phyloP scores from a whole-genome alignment of 1,284 basidiomycete species.

The Earliella scabrosa region DNA sequence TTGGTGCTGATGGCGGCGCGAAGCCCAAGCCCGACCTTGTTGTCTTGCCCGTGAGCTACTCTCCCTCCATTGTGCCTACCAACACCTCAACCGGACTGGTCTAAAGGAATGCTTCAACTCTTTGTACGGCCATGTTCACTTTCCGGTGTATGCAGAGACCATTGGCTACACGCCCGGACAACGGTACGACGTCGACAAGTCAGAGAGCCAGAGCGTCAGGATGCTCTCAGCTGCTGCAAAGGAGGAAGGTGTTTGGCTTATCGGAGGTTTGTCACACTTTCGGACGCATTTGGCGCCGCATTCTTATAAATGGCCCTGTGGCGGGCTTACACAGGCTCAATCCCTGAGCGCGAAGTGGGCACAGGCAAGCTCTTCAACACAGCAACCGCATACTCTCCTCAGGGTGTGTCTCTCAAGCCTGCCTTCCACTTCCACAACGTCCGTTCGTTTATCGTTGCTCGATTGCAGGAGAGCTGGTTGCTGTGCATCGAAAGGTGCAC shows the following conservation, averaged over 20 bases:
- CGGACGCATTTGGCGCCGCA: neutral
- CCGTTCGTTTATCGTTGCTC: neutral
- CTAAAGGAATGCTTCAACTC: slow-evolving; percentile 96
- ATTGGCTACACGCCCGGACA: slow-evolving; percentile 66
- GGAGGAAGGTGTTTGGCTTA: slow-evolving; percentile 83
- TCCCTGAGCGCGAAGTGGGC: slow-evolving; percentile 77
- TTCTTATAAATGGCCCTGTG: neutral
- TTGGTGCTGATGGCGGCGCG: slow-evolving; percentile 42
- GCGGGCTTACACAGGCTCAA: slow-evolving; percentile 63
- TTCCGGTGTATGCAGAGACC: slow-evolving; percentile 84
- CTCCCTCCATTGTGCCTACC: too few species aligned
- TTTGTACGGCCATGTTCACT: slow-evolving; percentile 89
- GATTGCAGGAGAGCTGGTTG: slow-evolving; percentile 77
- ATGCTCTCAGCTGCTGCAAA: slow-evolving; percentile 86
- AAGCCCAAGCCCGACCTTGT: slow-evolving; percentile 76
- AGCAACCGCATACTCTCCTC: slow-evolving; percentile 86
- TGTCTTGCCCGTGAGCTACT: slow-evolving; percentile 80
- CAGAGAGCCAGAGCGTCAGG: slow-evolving; percentile 78
- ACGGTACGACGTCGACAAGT: slow-evolving; percentile 60
- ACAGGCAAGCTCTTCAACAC: slow-evolving; percentile 90
- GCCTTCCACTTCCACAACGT: neutral
- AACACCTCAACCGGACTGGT: neutral
- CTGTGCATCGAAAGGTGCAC: slow-evolving; percentile 93
- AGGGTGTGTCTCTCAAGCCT: slow-evolving; percentile 53
- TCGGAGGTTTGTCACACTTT: slow-evolving; percentile 73